Conservation (phyloP, 176 grass and related monocot genomes). For the Carex littledalei region DNA sequence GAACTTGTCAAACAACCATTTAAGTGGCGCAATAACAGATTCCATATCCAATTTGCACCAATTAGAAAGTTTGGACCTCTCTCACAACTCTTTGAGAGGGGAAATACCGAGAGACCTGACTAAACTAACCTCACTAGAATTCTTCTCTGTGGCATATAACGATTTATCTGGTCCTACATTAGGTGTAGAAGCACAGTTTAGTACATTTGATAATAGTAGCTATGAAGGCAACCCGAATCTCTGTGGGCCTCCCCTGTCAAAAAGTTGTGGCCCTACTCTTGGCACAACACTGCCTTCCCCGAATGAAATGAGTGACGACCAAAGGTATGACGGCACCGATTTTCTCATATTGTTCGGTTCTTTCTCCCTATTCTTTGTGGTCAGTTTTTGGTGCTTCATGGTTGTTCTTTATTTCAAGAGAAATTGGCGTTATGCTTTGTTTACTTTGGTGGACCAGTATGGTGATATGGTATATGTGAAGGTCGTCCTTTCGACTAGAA, state of each 20-base stretch:
- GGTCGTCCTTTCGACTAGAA: background rate
- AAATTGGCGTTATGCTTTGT: background rate
- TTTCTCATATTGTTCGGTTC: background rate
- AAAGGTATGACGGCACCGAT: background rate
- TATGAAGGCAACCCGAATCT: conserved; percentile 25
- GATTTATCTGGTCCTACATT: conserved; percentile 31
- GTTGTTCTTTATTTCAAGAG: background rate
- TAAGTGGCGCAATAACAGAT: conserved; percentile 9
- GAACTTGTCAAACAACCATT: conserved; percentile 22
- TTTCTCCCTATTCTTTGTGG: background rate
- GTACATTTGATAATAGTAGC: background rate
- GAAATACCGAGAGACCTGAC: background rate
- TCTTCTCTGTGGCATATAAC: conserved; percentile 27
- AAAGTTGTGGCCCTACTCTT: background rate
- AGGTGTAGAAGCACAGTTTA: background rate
- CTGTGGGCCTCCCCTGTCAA: background rate
- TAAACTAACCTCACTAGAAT: background rate
- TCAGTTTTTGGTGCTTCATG: background rate
- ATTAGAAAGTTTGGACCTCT: conserved; percentile 29
- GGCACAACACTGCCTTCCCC: background rate
- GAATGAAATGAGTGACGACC: background rate
- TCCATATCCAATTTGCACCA: background rate
- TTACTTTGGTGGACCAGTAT: background rate
- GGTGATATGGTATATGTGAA: background rate
- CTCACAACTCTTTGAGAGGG: conserved; percentile 17